phyloP scores from a whole-genome alignment of 1,139 yeast genomes.

The Arxiozyma slooffiae region DNA sequence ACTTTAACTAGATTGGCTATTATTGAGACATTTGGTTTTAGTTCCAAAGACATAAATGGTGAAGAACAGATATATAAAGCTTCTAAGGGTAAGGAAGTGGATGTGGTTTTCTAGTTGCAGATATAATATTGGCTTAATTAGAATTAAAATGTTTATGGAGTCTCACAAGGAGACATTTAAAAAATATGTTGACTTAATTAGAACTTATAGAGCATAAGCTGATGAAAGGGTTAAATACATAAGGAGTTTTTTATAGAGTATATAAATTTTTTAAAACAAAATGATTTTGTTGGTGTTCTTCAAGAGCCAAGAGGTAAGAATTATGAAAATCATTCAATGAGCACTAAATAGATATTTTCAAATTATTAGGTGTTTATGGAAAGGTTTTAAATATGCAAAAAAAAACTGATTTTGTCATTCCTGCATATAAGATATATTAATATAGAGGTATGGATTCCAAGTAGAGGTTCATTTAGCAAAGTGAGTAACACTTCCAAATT shows the following conservation, averaged over 20 bases:
- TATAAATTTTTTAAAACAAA: constrained; percentile 98
- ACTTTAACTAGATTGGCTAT: constrained; percentile 71
- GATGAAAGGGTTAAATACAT: constrained; percentile 94
- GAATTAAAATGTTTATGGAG: constrained; percentile 35
- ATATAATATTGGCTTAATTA: constrained; percentile 78
- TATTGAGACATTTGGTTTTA: constrained; percentile 85
- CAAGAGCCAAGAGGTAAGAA: constrained; percentile 36
- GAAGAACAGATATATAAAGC: constrained; percentile 78
- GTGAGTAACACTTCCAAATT: constrained; percentile 87
- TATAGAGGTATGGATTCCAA: constrained; percentile 98
- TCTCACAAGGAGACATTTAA: constrained; percentile 27
- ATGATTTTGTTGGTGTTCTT: constrained; percentile 65
- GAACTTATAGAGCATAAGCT: constrained; percentile 93
- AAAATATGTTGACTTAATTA: constrained; percentile 71
- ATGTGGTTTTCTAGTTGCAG: constrained; percentile 93
- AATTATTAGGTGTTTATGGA: constrained; percentile 66
- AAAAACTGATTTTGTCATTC: constrained; percentile 85
- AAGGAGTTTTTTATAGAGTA: constrained; percentile 81
- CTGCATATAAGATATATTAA: constrained; percentile 88
- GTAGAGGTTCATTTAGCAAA: constrained; percentile 89
- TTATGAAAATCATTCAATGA: constrained; percentile 53
- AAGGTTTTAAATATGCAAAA: constrained; percentile 83
- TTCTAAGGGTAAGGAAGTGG: constrained; percentile 37
- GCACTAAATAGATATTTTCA: constrained; percentile 57
- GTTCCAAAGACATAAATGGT: constrained; percentile 80